Percentiles rank a stretch among this genome's conserved stretches.
These are phyloP conservation scores for Dictyostelium purpureum DNA, from an alignment of 78 protist species.

Conservation along the genomic window DNA sequence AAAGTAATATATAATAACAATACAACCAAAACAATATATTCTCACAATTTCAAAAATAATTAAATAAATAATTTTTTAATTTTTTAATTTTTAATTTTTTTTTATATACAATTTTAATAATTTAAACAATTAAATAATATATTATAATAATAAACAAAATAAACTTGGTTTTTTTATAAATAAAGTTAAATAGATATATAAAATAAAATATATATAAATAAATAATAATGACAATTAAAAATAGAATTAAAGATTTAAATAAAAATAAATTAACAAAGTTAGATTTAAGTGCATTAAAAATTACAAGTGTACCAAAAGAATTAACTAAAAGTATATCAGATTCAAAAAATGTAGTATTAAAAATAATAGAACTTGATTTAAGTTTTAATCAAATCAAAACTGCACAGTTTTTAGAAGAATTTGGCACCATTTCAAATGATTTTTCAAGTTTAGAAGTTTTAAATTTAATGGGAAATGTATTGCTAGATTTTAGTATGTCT, in stretches of 20 bases:
- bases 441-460: background rate
- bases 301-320: slow-evolving; percentile 16
- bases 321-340: background rate
- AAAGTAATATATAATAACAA: too few relatives aligned
- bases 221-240: slow-evolving; percentile 9
- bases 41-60: too few relatives aligned
- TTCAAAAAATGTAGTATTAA: background rate
- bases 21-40: too few relatives aligned
- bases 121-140: background rate
- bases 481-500: background rate
- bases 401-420: background rate
- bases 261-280: slow-evolving; percentile 18
- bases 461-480: background rate
- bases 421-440: slow-evolving; percentile 3
- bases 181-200: background rate
- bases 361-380: background rate
- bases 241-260: slow-evolving; percentile 22
- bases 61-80: background rate
- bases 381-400: slow-evolving; percentile 28
- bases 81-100: background rate
- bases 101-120: background rate
- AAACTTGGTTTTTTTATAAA: too few relatives aligned
- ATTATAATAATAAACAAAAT: too few relatives aligned
- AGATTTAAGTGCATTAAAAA: slow-evolving; percentile 21
- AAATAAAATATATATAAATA: background rate